These are phyloP conservation scores for Coniophora puteana DNA, from an alignment of 1,284 basidiomycete species.

Conservation along the genomic window DNA sequence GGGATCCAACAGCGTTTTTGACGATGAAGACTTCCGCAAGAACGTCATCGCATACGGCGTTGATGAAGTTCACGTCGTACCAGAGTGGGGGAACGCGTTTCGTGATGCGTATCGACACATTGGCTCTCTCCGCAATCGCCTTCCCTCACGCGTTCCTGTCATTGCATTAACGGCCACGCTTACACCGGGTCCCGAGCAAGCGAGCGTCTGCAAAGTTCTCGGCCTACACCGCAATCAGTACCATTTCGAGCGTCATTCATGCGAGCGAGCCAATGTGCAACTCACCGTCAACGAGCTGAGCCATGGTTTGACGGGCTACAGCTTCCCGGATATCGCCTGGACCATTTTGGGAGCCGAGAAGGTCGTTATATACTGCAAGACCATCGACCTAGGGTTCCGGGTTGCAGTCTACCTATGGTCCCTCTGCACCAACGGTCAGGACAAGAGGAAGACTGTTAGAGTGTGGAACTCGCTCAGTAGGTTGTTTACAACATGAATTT, in stretches of 20 bases:
- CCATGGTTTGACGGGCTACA: conserved; percentile 12
- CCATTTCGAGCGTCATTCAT: conserved; percentile 19
- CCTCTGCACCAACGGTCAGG: not conserved
- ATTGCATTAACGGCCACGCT: conserved; percentile 26
- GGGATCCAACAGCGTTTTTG: conserved; percentile 15
- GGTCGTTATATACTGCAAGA: conserved; percentile 24
- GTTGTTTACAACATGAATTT: too few species aligned
- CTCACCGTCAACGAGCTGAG: conserved; percentile 19
- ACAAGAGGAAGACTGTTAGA: not conserved
- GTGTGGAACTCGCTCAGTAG: conserved; percentile 7
- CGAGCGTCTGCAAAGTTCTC: conserved; percentile 16
- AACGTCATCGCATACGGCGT: conserved; percentile 17
- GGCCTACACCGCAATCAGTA: conserved; percentile 17
- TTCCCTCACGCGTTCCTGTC: conserved; percentile 13
- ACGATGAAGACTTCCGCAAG: conserved; percentile 12
- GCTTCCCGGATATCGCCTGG: conserved; percentile 28
- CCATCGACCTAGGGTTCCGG: conserved; percentile 19
- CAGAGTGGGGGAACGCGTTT: conserved; percentile 22
- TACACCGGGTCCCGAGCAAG: conserved; percentile 10
- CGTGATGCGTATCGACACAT: conserved; percentile 21
- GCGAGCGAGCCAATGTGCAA: conserved; percentile 22
- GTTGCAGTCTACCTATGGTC: conserved; percentile 21
- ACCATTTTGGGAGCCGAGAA: conserved; percentile 15
- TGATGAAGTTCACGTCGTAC: conserved; percentile 27
- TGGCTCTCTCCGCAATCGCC: conserved; percentile 13